Percentiles rank a stretch among this genome's conserved stretches.
Evolutionary conservation across 148 eudicot genomes (phyloP).

Genomic region (Silene latifolia): DNA sequence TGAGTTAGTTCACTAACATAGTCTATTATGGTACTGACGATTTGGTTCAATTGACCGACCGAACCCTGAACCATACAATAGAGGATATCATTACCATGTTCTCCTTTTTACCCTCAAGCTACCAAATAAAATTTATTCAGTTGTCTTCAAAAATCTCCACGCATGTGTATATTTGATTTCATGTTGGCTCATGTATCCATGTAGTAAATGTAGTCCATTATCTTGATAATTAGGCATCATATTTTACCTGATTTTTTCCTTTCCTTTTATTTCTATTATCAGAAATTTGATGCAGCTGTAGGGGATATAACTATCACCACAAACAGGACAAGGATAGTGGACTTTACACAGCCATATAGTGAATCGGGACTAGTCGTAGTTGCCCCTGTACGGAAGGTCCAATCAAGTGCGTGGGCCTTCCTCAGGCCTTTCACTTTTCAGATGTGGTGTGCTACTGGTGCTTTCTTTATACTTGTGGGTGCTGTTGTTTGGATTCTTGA

Average conservation of each 20-base stretch:
- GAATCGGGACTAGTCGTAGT: slow-evolving; percentile 73
- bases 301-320: slow-evolving; percentile 71
- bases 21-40: background rate
- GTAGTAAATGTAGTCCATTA: background rate
- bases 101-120: background rate
- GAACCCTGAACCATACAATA: background rate
- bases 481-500: slow-evolving; percentile 76
- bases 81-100: background rate
- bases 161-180: background rate
- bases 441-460: slow-evolving; percentile 66
- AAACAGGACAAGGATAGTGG: slow-evolving; percentile 76
- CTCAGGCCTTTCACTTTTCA: slow-evolving; percentile 58
- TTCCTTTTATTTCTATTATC: slow-evolving; percentile 20
- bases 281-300: slow-evolving; percentile 81
- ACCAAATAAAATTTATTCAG: background rate
- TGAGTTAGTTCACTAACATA: background rate
- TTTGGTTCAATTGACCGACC: background rate
- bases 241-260: slow-evolving; percentile 7
- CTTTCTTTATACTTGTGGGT: slow-evolving; percentile 60
- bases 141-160: background rate
- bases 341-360: slow-evolving; percentile 73
- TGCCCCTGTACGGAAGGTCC: slow-evolving; percentile 42
- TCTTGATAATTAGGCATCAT: background rate
- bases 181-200: background rate
- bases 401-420: slow-evolving; percentile 65